Percentiles rank a stretch among this genome's conserved stretches.
Conservation (phyloP, 495 filamentous ascomycete genomes). For the Penicillium argentinense region DNA sequence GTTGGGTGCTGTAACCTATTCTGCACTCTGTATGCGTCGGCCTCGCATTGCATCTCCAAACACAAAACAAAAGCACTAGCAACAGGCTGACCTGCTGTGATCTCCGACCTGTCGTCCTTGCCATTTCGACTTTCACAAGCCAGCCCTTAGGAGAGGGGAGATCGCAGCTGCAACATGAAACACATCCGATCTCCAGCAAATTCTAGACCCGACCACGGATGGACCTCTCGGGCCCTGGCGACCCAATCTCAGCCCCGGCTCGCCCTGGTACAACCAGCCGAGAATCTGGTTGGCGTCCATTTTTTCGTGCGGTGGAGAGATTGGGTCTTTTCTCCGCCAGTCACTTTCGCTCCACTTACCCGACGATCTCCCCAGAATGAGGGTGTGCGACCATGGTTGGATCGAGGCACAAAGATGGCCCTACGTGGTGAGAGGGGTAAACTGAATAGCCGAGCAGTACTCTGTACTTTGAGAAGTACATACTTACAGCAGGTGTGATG, state of each 20-base stretch:
- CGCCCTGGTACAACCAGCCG: not conserved
- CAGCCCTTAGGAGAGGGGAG: too few relatives aligned
- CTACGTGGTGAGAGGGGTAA: not conserved
- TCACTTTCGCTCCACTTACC: constrained; percentile 8
- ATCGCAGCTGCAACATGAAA: constrained; percentile 13
- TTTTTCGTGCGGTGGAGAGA: not conserved
- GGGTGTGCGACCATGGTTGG: constrained; percentile 1
- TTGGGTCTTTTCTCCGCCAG: not conserved
- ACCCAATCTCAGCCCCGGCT: not conserved
- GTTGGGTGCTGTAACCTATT: too few relatives aligned
- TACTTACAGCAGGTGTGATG: not conserved
- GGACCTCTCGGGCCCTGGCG: not conserved
- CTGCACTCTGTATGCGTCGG: too few relatives aligned
- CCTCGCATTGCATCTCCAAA: too few relatives aligned
- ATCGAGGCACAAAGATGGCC: constrained; percentile 1
- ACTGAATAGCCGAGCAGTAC: too few relatives aligned
- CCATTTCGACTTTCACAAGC: not conserved
- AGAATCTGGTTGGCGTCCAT: not conserved
- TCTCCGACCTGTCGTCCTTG: constrained; percentile 7
- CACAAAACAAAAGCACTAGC: not conserved
- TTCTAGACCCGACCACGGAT: constrained; percentile 15
- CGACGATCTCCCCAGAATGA: constrained; percentile 16
- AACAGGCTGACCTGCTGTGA: constrained; percentile 4
- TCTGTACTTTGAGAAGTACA: too few relatives aligned
- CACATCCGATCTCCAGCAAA: constrained; percentile 9